Evolutionary conservation across 768 basidiomycete species (phyloP).

Genomic region (Pulveroboletus sp.): DNA sequence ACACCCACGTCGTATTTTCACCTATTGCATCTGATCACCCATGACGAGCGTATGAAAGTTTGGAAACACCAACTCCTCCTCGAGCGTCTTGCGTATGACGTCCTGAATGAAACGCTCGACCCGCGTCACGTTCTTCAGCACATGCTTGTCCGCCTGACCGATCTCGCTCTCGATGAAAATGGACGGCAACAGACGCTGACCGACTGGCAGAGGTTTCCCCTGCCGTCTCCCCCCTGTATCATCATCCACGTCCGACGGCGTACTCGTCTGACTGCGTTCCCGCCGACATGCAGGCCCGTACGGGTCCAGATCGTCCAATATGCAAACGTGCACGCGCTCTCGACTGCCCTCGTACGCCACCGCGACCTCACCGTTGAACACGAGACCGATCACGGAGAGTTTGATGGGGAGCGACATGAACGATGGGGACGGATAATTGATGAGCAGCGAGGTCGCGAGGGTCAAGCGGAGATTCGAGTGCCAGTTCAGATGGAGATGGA

Average conservation of each 20-base stretch:
- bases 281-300: constrained; percentile 71
- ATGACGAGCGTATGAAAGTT: constrained; percentile 84
- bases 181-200: constrained; percentile 77
- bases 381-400: constrained; percentile 83
- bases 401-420: constrained; percentile 98
- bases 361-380: constrained; percentile 83
- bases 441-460: constrained; percentile 86
- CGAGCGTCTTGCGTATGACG: constrained; percentile 89
- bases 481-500: constrained; percentile 85
- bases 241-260: constrained; percentile 63
- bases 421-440: constrained; percentile 93
- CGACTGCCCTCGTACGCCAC: constrained; percentile 88
- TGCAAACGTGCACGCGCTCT: constrained; percentile 78
- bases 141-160: constrained; percentile 92
- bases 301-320: constrained; percentile 84
- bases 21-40: constrained; percentile 34
- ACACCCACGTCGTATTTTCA: constrained; percentile 11
- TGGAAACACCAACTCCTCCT: constrained; percentile 94
- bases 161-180: constrained; percentile 96
- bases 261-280: constrained; percentile 41
- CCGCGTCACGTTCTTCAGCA: constrained; percentile 90
- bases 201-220: constrained; percentile 70
- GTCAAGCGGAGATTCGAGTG: constrained; percentile 85
- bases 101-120: constrained; percentile 96
- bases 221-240: constrained; percentile 44